Evolutionary conservation across 305 asterid genomes (phyloP).

Genomic region (Euphrasia arctica): DNA sequence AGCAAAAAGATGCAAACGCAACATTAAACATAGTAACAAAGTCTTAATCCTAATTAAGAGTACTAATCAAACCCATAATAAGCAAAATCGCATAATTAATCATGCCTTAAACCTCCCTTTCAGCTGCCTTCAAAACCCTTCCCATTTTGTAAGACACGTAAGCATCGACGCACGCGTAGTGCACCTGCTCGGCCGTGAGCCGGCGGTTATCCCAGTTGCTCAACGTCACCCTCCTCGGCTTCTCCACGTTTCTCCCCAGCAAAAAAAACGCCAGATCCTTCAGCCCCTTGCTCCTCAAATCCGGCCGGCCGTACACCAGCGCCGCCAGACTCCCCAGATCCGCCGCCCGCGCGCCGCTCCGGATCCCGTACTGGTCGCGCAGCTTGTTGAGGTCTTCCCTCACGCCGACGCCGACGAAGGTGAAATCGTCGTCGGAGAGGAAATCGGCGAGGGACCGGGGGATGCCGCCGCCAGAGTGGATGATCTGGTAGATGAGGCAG

Average conservation of each 20-base stretch:
- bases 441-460: conserved; percentile 28
- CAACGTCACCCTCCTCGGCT: conserved; percentile 24
- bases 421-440: conserved; percentile 20
- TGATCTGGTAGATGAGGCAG: conserved; percentile 42
- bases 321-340: conserved; percentile 33
- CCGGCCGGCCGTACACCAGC: neutral
- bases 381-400: conserved; percentile 25
- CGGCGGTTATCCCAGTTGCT: conserved; percentile 26
- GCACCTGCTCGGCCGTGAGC: conserved; percentile 14
- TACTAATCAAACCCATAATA: too few species aligned
- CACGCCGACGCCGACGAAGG: conserved; percentile 35
- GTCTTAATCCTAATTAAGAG: too few species aligned
- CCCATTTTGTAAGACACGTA: conserved; percentile 27
- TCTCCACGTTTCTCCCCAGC: conserved; percentile 25
- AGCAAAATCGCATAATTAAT: too few species aligned
- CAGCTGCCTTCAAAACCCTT: conserved; percentile 12
- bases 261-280: conserved; percentile 16
- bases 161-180: conserved; percentile 32
- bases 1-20: too few species aligned
- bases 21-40: too few species aligned
- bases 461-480: conserved; percentile 18
- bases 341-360: conserved; percentile 16
- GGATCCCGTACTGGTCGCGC: conserved; percentile 25
- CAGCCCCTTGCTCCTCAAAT: conserved; percentile 20
- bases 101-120: too few species aligned